Conservation (phyloP, 768 basidiomycete species). For the Kwoniella dendrophila region DNA sequence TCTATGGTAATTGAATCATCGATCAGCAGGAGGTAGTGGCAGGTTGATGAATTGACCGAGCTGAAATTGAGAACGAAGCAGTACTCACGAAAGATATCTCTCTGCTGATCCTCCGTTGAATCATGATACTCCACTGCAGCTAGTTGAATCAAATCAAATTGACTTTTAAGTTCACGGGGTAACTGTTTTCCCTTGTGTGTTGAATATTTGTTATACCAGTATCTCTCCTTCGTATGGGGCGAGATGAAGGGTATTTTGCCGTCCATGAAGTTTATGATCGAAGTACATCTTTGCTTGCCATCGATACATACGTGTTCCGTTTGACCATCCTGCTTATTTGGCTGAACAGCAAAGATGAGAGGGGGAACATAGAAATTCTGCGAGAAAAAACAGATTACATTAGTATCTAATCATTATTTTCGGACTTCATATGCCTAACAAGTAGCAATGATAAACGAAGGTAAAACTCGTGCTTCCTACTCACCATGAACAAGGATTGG, state of each 20-base stretch:
- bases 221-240: constrained; percentile 31
- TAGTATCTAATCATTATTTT: no score
- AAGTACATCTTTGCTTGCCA: constrained; percentile 49
- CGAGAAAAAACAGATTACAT: neutral
- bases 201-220: constrained; percentile 24
- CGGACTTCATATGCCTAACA: no score
- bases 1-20: constrained; percentile 19
- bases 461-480: no score
- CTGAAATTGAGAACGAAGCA: no score
- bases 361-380: constrained; percentile 50
- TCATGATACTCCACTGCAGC: constrained; percentile 66
- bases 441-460: no score
- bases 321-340: constrained; percentile 9
- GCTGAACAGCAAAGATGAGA: constrained; percentile 39
- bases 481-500: constrained; percentile 44
- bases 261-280: constrained; percentile 41
- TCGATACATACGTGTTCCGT: constrained; percentile 40
- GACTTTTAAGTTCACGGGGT: constrained; percentile 28
- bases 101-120: constrained; percentile 64
- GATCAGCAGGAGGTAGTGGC: neutral
- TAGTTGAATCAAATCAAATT: constrained; percentile 38
- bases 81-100: constrained; percentile 63
- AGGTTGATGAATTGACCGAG: neutral
- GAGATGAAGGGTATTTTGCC: constrained; percentile 43
- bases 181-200: constrained; percentile 22